A percentile compares a stretch with the other conserved stretches of the same genome.
Evolutionary conservation across 768 basidiomycete genomes (phyloP).

Genomic region (Tricholoma saponaceum): DNA sequence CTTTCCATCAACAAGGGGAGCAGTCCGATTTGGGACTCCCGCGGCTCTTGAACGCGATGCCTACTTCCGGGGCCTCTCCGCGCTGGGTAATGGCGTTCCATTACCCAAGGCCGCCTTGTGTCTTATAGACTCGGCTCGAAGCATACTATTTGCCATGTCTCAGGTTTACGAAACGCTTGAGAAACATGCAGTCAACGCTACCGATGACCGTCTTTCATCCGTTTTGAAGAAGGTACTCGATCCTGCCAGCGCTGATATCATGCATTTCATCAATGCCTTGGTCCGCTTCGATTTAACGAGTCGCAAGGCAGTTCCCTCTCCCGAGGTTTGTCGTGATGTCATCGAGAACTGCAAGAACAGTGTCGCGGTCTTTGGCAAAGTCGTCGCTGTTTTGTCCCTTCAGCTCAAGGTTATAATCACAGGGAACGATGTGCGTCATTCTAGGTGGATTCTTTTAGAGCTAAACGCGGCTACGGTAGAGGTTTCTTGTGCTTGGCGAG

Average conservation of each 20-base stretch:
- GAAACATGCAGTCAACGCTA: constrained; percentile 80
- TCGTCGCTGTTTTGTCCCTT: constrained; percentile 75
- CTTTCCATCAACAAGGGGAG: constrained; percentile 10
- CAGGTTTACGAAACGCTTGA: constrained; percentile 88
- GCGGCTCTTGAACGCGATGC: constrained; percentile 83
- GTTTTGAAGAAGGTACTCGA: constrained; percentile 83
- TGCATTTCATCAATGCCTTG: constrained; percentile 78
- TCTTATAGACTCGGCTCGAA: constrained; percentile 85
- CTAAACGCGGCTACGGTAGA: constrained; percentile 90
- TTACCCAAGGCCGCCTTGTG: constrained; percentile 67
- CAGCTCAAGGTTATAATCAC: constrained; percentile 77
- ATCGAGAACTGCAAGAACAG: constrained; percentile 83
- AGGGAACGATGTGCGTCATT: constrained; percentile 81
- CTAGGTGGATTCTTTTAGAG: constrained; percentile 80
- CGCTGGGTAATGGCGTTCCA: constrained; percentile 61
- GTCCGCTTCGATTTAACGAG: constrained; percentile 88
- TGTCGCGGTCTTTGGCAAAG: constrained; percentile 80
- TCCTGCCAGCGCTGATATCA: constrained; percentile 78
- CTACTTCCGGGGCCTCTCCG: constrained; percentile 91
- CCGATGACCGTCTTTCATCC: constrained; percentile 77
- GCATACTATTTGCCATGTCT: constrained; percentile 86
- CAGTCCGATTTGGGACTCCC: constrained; percentile 40
- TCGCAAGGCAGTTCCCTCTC: constrained; percentile 62
- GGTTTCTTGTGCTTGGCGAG: constrained; percentile 80
- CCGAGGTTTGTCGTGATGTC: constrained; percentile 69